Percentiles rank a stretch among this genome's conserved stretches.
Conservation (phyloP, 495 filamentous ascomycete species). For the Chaetomium fimeti region DNA sequence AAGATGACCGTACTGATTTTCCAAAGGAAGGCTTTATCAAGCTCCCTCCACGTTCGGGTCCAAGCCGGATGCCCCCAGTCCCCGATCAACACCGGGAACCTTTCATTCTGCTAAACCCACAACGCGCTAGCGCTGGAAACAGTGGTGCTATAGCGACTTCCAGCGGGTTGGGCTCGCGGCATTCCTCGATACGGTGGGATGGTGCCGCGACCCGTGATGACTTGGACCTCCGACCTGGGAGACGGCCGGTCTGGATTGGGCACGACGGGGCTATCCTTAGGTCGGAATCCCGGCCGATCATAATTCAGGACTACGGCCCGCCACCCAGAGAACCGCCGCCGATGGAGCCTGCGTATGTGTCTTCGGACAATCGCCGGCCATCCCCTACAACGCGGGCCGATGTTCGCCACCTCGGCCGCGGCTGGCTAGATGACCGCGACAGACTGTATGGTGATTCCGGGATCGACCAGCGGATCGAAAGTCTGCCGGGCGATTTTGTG, state of each 20-base stretch:
- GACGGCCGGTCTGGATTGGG: slow-evolving; percentile 28
- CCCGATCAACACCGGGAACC: slow-evolving; percentile 7
- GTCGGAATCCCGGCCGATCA: slow-evolving; percentile 30
- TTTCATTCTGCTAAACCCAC: slow-evolving; percentile 12
- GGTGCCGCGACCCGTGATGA: neutral
- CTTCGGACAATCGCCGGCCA: slow-evolving; percentile 4
- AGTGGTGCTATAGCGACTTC: neutral
- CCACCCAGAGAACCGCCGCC: slow-evolving; percentile 11
- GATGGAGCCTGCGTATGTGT: slow-evolving; percentile 10
- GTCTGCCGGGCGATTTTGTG: slow-evolving; percentile 21
- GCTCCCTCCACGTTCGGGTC: slow-evolving; percentile 27
- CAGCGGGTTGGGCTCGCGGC: slow-evolving; percentile 2
- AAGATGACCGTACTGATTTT: neutral
- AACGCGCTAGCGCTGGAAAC: slow-evolving; percentile 4
- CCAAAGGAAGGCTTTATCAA: slow-evolving; percentile 31
- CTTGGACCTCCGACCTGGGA: slow-evolving; percentile 19
- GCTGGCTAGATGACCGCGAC: slow-evolving; percentile 15
- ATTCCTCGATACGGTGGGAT: slow-evolving; percentile 19
- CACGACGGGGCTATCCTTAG: slow-evolving; percentile 28
- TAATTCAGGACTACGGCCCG: slow-evolving; percentile 24
- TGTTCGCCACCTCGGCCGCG: neutral
- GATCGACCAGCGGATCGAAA: slow-evolving; percentile 20
- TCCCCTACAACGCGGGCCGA: slow-evolving; percentile 3
- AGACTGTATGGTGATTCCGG: slow-evolving; percentile 4
- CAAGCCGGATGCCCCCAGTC: slow-evolving; percentile 4